Conservation (phyloP, 352 stramenopile species). For the Peronospora destructor region DNA sequence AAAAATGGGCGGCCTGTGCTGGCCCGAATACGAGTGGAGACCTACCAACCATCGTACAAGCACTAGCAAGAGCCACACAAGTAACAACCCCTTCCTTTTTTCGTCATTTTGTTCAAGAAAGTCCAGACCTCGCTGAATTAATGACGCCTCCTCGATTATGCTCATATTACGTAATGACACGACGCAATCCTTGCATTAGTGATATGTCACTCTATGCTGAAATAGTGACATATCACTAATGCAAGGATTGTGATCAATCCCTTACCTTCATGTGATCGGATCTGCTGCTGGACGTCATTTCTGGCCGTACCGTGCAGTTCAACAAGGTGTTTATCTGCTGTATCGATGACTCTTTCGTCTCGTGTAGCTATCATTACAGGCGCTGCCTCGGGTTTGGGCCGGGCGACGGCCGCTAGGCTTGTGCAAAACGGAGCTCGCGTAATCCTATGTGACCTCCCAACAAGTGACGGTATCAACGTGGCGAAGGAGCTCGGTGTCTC, state of each 20-base stretch:
- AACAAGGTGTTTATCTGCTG: background rate
- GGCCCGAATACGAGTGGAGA: constrained; percentile 78
- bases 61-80: constrained; percentile 53
- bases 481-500: constrained; percentile 68
- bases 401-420: constrained; percentile 87
- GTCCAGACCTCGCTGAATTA: constrained; percentile 40
- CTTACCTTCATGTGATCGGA: no score
- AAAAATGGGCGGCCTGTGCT: constrained; percentile 75
- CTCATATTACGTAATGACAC: constrained; percentile 23
- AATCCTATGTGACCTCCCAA: constrained; percentile 89
- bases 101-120: constrained; percentile 55
- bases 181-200: constrained; percentile 12
- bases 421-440: constrained; percentile 86
- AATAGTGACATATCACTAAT: no score
- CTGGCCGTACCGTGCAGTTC: background rate
- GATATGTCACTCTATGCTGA: background rate
- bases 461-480: constrained; percentile 70
- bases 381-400: constrained; percentile 89
- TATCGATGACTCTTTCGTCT: constrained; percentile 47
- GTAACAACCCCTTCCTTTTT: constrained; percentile 31
- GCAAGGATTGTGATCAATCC: no score
- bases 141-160: constrained; percentile 14
- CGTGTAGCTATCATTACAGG: constrained; percentile 89
- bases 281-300: no score
- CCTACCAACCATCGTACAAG: constrained; percentile 72